phyloP scores from a whole-genome alignment of 495 filamentous ascomycete species.

The Lasiosphaeria hispida region DNA sequence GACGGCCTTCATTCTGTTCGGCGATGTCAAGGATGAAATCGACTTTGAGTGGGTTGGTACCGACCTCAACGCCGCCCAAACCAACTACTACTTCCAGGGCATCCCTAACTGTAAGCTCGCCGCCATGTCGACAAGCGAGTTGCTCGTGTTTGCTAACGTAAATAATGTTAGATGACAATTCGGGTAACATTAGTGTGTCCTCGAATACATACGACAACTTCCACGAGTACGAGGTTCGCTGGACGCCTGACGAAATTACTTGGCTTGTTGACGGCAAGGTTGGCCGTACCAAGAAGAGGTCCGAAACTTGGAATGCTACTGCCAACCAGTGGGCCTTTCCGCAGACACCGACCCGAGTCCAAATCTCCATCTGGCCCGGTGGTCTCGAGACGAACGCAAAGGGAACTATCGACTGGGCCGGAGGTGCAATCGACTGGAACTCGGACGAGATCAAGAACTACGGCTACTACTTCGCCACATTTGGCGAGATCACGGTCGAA shows the following conservation, averaged over 20 bases:
- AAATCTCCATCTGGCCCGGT: constrained; percentile 95
- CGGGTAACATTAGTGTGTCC: constrained; percentile 62
- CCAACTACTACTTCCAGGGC: constrained; percentile 97
- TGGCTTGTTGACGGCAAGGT: constrained; percentile 82
- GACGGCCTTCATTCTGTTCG: constrained; percentile 90
- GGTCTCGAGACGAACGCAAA: constrained; percentile 72
- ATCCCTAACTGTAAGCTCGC: constrained; percentile 79
- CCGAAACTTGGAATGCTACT: constrained; percentile 81
- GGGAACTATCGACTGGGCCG: constrained; percentile 90
- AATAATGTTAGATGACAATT: constrained; percentile 61
- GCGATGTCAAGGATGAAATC: constrained; percentile 96
- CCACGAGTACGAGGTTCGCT: constrained; percentile 92
- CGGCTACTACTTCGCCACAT: constrained; percentile 85
- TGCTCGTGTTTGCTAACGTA: constrained; percentile 22
- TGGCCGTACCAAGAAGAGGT: constrained; percentile 68
- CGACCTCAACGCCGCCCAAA: constrained; percentile 74
- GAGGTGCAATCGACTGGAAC: constrained; percentile 87
- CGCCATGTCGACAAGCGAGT: background rate
- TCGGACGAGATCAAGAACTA: constrained; percentile 72
- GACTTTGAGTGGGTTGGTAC: constrained; percentile 92
- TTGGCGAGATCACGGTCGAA: constrained; percentile 72
- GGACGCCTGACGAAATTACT: constrained; percentile 77
- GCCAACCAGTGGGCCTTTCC: constrained; percentile 82
- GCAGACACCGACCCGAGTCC: constrained; percentile 88
- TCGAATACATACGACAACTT: constrained; percentile 72